Evolutionary conservation across 164 flowering plant species (phyloP).

Genomic region (Protea cynaroides): DNA sequence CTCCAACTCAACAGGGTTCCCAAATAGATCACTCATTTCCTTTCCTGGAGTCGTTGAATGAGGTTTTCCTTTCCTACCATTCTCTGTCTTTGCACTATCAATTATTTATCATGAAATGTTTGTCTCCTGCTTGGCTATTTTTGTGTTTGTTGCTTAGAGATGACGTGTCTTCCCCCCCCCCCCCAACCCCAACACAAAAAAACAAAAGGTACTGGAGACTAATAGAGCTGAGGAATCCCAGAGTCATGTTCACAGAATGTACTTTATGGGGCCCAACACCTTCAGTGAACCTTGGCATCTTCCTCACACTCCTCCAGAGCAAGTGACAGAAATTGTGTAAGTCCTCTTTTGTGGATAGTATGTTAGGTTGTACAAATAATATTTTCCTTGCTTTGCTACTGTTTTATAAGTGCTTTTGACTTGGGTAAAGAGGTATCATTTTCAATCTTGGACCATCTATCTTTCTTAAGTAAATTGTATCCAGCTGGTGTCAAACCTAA

Average conservation of each 20-base stretch:
- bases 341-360: conserved; percentile 11
- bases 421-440: no score
- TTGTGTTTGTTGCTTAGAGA: neutral
- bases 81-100: conserved; percentile 1
- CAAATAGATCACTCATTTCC: conserved; percentile 88
- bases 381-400: conserved; percentile 2
- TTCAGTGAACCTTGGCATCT: conserved; percentile 96
- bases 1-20: conserved; percentile 65
- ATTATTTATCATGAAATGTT: neutral
- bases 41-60: conserved; percentile 87
- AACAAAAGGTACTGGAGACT: conserved; percentile 92
- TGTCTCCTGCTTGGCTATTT: neutral
- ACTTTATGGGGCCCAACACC: conserved; percentile 86
- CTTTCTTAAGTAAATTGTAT: no score
- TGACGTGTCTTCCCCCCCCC: neutral
- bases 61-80: conserved; percentile 37
- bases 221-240: conserved; percentile 84
- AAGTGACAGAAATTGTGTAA: conserved; percentile 86
- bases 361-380: neutral
- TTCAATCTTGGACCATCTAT: no score
- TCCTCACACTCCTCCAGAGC: conserved; percentile 82
- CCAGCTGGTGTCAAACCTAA: no score
- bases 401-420: neutral
- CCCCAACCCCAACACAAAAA: no score
- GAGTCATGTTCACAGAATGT: conserved; percentile 89